A percentile compares a stretch with the other conserved stretches of the same genome.
Evolutionary conservation across 495 filamentous ascomycete species (phyloP).

Genomic region (Xylaria nigripes): DNA sequence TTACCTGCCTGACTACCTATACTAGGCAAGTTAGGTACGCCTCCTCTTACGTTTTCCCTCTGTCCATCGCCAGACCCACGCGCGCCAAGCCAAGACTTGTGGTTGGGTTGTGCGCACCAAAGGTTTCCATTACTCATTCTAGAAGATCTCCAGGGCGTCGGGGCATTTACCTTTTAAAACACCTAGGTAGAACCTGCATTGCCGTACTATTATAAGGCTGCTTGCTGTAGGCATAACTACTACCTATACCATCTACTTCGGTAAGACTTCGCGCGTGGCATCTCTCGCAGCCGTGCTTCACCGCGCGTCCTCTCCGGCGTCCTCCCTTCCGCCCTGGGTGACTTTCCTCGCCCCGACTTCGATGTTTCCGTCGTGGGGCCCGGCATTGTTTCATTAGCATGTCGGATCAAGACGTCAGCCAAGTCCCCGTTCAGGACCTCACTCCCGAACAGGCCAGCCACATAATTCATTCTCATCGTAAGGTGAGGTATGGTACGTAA

Average conservation of each 20-base stretch:
- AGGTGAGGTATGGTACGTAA: constrained; percentile 50
- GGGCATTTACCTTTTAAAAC: not conserved
- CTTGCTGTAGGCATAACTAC: no score
- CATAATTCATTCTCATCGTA: constrained; percentile 52
- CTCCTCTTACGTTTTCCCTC: not conserved
- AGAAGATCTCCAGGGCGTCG: not conserved
- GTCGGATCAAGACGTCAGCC: constrained; percentile 27
- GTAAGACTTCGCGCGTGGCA: not conserved
- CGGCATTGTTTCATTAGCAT: constrained; percentile 6
- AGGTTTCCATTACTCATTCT: not conserved
- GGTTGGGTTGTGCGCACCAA: not conserved
- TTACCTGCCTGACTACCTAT: no score
- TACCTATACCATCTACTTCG: not conserved
- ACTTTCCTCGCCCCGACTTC: not conserved
- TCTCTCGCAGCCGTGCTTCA: not conserved
- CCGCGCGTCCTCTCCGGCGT: not conserved
- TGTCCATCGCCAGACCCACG: not conserved
- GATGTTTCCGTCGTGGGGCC: constrained; percentile 16
- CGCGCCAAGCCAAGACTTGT: not conserved
- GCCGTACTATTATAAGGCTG: not conserved
- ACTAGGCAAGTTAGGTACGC: no score
- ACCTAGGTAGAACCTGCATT: not conserved
- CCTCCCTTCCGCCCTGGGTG: not conserved
- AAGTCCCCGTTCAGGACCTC: constrained; percentile 39
- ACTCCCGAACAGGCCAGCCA: constrained; percentile 49